phyloP scores from a whole-genome alignment of 2,329 filamentous ascomycete species.

The Cryoendolithus antarcticus region DNA sequence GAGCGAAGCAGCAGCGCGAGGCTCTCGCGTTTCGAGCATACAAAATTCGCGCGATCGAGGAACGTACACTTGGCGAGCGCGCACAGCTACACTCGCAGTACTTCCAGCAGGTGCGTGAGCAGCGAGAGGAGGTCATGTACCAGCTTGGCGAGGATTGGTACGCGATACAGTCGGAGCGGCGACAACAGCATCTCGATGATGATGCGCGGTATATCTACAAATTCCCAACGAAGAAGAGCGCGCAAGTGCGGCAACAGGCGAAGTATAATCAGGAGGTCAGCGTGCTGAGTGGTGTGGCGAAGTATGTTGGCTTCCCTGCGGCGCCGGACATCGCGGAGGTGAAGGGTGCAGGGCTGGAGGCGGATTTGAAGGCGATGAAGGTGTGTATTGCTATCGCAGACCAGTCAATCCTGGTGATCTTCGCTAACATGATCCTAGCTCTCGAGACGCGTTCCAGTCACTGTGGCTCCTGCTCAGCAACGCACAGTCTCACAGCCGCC shows the following conservation, averaged over 20 bases:
- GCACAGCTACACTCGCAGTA: slow-evolving; percentile 83
- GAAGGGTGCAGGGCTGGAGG: slow-evolving; percentile 61
- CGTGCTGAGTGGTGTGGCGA: slow-evolving; percentile 77
- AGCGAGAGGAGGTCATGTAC: slow-evolving; percentile 67
- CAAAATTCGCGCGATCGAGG: slow-evolving; percentile 60
- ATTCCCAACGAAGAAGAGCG: slow-evolving; percentile 63
- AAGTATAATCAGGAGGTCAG: slow-evolving; percentile 95
- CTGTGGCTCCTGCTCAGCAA: too few species aligned
- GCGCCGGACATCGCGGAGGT: slow-evolving; percentile 74
- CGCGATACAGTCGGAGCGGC: slow-evolving; percentile 78
- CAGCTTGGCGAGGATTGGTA: slow-evolving; percentile 82
- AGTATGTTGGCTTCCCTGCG: slow-evolving; percentile 91
- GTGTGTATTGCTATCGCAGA: slow-evolving; percentile 41
- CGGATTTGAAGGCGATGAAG: slow-evolving; percentile 80
- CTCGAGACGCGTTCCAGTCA: background rate
- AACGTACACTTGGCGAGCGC: slow-evolving; percentile 65
- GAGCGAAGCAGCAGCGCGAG: slow-evolving; percentile 66
- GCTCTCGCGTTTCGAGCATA: slow-evolving; percentile 63
- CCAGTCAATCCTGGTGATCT: background rate
- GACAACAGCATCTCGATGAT: slow-evolving; percentile 60
- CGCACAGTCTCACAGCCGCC: slow-evolving; percentile 1
- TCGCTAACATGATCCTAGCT: slow-evolving; percentile 6
- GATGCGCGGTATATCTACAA: slow-evolving; percentile 71
- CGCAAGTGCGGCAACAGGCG: slow-evolving; percentile 72
- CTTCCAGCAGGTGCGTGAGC: slow-evolving; percentile 73